These are phyloP conservation scores for Vigna trinervia DNA, from an alignment of 306 rosid species.

Conservation along the genomic window DNA sequence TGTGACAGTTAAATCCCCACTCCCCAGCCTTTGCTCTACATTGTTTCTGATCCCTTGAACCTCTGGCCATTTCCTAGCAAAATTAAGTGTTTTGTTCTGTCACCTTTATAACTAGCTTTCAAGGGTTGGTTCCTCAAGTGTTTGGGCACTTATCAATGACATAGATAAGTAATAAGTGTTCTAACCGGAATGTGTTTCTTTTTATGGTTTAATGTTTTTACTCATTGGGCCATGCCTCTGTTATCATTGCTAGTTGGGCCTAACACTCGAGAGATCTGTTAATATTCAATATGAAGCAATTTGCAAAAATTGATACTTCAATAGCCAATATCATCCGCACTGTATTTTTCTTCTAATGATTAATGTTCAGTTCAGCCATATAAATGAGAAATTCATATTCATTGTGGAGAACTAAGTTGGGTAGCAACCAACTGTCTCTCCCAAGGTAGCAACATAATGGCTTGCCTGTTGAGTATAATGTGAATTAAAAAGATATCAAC, in stretches of 20 bases:
- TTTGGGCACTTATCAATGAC: no score
- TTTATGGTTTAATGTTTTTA: slow-evolving; percentile 14
- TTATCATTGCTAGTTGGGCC: slow-evolving; percentile 19
- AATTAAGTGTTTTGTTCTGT: no score
- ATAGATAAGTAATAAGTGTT: neutral
- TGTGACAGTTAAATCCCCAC: neutral
- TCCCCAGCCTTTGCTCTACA: neutral
- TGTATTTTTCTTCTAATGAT: slow-evolving; percentile 17
- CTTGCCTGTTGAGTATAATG: neutral
- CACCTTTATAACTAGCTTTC: no score
- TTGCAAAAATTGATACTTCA: slow-evolving; percentile 10
- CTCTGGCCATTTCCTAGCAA: neutral
- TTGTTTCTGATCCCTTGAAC: neutral
- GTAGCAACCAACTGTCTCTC: neutral
- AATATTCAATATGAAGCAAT: slow-evolving; percentile 20
- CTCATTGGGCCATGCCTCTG: neutral
- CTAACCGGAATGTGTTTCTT: neutral
- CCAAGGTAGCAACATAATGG: neutral
- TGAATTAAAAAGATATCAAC: neutral
- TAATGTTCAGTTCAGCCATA: slow-evolving; percentile 9
- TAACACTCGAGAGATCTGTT: slow-evolving; percentile 2
- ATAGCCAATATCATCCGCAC: slow-evolving; percentile 7
- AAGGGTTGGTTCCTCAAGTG: no score
- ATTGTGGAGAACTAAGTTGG: slow-evolving; percentile 26
- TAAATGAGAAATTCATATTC: slow-evolving; percentile 23